A percentile compares a stretch with the other conserved stretches of the same genome.
Conservation (phyloP, 306 rosid species). For the Sphenostylis stenocarpa region DNA sequence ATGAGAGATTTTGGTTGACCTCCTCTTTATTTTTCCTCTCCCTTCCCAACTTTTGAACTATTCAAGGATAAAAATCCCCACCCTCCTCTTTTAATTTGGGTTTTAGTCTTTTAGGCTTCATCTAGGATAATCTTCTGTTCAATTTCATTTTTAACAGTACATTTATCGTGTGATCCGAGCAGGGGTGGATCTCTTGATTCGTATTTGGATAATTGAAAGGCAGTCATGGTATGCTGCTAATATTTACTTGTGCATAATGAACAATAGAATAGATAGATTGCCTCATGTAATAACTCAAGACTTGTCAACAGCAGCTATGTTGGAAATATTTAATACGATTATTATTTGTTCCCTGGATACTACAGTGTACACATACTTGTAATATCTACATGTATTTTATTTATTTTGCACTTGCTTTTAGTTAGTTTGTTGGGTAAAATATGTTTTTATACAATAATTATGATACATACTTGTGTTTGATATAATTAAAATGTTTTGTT, state of each 20-base stretch:
- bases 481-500: no score
- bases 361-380: background rate
- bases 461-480: no score
- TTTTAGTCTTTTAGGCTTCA: background rate
- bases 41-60: background rate
- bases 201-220: conserved; percentile 19
- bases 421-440: no score
- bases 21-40: background rate
- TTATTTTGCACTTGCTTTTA: background rate
- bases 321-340: conserved; percentile 4
- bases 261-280: background rate
- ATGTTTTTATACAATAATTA: no score
- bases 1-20: background rate
- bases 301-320: background rate
- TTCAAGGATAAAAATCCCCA: background rate
- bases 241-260: background rate
- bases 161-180: no score
- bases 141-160: background rate
- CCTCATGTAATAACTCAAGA: background rate
- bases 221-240: background rate
- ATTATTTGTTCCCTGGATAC: background rate
- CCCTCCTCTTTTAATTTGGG: background rate
- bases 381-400: background rate
- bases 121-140: background rate
- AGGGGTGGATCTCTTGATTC: background rate